A percentile compares a stretch with the other conserved stretches of the same genome.
phyloP scores from a whole-genome alignment of 2,329 filamentous ascomycete species.

The Colletotrichum musicola region DNA sequence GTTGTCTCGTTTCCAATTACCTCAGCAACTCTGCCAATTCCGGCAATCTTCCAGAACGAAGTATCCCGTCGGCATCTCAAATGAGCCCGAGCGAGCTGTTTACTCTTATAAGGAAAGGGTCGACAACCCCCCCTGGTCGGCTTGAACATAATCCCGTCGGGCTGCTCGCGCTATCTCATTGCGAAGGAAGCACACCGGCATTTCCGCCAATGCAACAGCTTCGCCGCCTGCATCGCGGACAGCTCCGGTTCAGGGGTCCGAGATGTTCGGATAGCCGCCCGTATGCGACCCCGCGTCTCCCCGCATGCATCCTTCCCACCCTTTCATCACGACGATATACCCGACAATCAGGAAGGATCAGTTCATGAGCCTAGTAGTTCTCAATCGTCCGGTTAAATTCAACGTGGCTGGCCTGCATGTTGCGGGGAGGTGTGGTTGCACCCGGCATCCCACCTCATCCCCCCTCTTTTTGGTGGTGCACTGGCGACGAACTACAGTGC shows the following conservation, averaged over 20 bases:
- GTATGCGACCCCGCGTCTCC: background rate
- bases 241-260: background rate
- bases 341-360: background rate
- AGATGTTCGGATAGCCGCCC: background rate
- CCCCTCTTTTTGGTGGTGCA: background rate
- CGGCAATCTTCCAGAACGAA: background rate
- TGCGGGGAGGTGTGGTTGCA: background rate
- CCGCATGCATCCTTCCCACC: background rate
- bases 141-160: background rate
- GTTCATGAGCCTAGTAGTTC: background rate
- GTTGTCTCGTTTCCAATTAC: too few relatives aligned
- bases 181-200: background rate
- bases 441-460: too few relatives aligned
- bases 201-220: slow-evolving; percentile 17
- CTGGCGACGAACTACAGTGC: background rate
- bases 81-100: background rate
- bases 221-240: too few relatives aligned
- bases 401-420: background rate
- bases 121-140: too few relatives aligned
- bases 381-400: slow-evolving; percentile 1
- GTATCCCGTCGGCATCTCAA: background rate
- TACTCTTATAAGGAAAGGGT: background rate
- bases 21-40: too few relatives aligned
- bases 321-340: background rate
- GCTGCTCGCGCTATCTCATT: background rate